phyloP scores from a whole-genome alignment of 257 asterid species.

The Penstemon newberryi region DNA sequence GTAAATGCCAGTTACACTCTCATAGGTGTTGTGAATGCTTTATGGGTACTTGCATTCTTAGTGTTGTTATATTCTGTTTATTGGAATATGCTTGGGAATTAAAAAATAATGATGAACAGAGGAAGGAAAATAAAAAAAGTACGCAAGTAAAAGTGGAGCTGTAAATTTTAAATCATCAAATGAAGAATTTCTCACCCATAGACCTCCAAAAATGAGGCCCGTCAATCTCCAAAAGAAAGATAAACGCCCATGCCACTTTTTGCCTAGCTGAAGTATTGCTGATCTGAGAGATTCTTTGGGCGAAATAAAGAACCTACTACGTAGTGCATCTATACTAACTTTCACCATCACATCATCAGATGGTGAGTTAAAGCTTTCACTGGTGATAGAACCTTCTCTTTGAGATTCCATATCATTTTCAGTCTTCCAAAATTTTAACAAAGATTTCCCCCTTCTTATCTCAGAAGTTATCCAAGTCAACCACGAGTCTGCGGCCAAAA shows the following conservation, averaged over 20 bases:
- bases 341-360: constrained; percentile 47
- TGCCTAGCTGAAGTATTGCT: constrained; percentile 63
- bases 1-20: background rate
- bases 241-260: constrained; percentile 89
- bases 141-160: background rate
- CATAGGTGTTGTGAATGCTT: too few species aligned
- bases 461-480: constrained; percentile 69
- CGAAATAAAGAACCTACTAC: constrained; percentile 56
- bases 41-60: too few species aligned
- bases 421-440: constrained; percentile 42
- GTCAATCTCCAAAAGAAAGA: constrained; percentile 67
- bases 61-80: too few species aligned
- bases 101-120: background rate
- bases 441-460: constrained; percentile 42
- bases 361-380: constrained; percentile 43
- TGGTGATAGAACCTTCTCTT: constrained; percentile 42
- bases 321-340: constrained; percentile 55
- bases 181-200: constrained; percentile 68
- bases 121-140: background rate
- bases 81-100: background rate
- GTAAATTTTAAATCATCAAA: background rate
- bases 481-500: constrained; percentile 48
- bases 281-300: constrained; percentile 86
- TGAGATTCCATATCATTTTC: constrained; percentile 56
- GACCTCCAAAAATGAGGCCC: constrained; percentile 74